Percentiles rank a stretch among this genome's conserved stretches.
Conservation (phyloP, 306 rosid species). For the Trifolium fragiferum region DNA sequence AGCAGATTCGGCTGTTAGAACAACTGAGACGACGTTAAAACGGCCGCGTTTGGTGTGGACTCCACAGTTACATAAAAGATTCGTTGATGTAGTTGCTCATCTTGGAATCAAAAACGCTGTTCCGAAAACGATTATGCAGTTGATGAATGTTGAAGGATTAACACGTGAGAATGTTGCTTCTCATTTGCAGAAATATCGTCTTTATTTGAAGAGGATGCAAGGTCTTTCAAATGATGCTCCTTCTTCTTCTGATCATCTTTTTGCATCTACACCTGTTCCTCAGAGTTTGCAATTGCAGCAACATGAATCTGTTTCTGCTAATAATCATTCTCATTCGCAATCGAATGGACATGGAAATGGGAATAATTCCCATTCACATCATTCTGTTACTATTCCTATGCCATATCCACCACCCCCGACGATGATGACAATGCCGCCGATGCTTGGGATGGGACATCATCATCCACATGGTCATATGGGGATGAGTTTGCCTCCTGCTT, state of each 20-base stretch:
- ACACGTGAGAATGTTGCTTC: slow-evolving; percentile 96
- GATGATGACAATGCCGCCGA: slow-evolving; percentile 66
- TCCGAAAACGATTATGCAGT: slow-evolving; percentile 90
- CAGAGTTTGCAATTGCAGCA: slow-evolving; percentile 50
- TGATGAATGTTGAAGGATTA: slow-evolving; percentile 96
- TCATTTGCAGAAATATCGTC: slow-evolving; percentile 91
- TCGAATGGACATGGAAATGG: slow-evolving; percentile 47
- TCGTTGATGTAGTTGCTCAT: slow-evolving; percentile 90
- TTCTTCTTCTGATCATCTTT: slow-evolving; percentile 74
- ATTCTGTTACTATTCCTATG: slow-evolving; percentile 55
- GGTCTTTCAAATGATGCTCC: slow-evolving; percentile 71
- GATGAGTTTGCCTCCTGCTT: slow-evolving; percentile 45
- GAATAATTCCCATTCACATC: slow-evolving; percentile 39
- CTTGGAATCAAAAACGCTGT: slow-evolving; percentile 91
- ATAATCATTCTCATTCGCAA: slow-evolving; percentile 37
- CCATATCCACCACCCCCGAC: slow-evolving; percentile 49
- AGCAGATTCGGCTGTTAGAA: slow-evolving; percentile 61
- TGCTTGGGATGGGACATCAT: slow-evolving; percentile 53
- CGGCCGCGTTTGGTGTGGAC: slow-evolving; percentile 92
- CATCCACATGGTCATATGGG: slow-evolving; percentile 54
- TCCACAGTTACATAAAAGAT: slow-evolving; percentile 88
- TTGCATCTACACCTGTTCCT: slow-evolving; percentile 79
- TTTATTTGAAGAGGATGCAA: slow-evolving; percentile 85
- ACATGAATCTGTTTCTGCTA: slow-evolving; percentile 50
- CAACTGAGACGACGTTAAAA: slow-evolving; percentile 47